These are phyloP conservation scores for Colletotrichum sp. DNA, from an alignment of 2,329 filamentous ascomycete genomes.

Conservation along the genomic window DNA sequence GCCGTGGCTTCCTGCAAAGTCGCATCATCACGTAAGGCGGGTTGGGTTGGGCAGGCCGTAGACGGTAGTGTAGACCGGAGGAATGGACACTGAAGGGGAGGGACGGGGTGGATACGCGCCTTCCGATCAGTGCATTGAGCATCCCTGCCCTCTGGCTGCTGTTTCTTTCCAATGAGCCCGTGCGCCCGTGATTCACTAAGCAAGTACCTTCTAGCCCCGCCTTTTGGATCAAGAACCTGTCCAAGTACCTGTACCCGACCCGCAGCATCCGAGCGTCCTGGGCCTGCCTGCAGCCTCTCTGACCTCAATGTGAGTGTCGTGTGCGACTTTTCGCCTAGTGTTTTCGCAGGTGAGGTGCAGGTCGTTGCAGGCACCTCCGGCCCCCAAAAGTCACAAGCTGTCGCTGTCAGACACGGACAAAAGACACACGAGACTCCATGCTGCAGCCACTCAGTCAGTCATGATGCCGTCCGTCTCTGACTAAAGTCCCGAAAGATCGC, in stretches of 20 bases:
- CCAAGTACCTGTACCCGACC: constrained; percentile 15
- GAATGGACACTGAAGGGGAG: neutral
- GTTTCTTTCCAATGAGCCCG: neutral
- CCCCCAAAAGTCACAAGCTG: neutral
- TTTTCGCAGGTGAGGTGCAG: neutral
- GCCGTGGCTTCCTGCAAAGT: neutral
- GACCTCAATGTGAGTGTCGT: neutral
- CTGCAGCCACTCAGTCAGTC: neutral
- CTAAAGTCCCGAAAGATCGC: neutral
- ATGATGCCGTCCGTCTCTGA: neutral
- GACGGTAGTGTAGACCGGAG: neutral
- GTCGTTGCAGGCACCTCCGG: neutral
- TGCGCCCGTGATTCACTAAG: neutral
- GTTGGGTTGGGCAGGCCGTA: neutral
- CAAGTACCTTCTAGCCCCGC: neutral
- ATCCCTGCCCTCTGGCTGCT: neutral
- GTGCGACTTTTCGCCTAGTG: neutral
- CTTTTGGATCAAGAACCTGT: neutral
- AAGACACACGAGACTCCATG: neutral
- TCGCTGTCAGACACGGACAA: neutral
- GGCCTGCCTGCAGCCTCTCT: neutral
- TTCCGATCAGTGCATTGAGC: neutral
- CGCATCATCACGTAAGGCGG: constrained; percentile 21
- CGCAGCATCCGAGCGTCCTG: constrained; percentile 14
- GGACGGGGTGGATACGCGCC: neutral